Conservation (phyloP, 768 basidiomycete genomes). For the Calocera viscosa region DNA sequence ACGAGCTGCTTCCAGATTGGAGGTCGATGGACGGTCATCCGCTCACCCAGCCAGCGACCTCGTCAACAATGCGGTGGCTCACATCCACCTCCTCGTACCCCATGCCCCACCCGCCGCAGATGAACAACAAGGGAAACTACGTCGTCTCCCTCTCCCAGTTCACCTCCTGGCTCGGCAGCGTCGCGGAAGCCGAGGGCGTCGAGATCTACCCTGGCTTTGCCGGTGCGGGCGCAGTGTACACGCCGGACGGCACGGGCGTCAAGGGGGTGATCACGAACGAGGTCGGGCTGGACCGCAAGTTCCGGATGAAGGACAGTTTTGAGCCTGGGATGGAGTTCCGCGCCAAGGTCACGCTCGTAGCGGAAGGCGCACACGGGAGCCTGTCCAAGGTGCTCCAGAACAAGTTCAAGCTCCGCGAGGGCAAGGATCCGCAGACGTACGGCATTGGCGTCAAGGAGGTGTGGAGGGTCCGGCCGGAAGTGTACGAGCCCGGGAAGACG, state of each 20-base stretch:
- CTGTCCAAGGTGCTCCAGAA: conserved; percentile 67
- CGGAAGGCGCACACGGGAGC: conserved; percentile 90
- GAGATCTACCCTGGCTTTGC: conserved; percentile 97
- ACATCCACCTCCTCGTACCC: conserved; percentile 57
- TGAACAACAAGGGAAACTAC: conserved; percentile 90
- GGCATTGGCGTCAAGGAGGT: conserved; percentile 95
- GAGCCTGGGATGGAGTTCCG: conserved; percentile 96
- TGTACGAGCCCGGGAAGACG: conserved; percentile 65
- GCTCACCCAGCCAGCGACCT: conserved; percentile 63
- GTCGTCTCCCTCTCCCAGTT: conserved; percentile 80
- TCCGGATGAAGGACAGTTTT: conserved; percentile 69
- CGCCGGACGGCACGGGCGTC: conserved; percentile 47
- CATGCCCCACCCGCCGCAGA: conserved; percentile 92
- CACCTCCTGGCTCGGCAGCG: conserved; percentile 73
- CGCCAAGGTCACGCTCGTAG: conserved; percentile 80
- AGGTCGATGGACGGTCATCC: conserved; percentile 53
- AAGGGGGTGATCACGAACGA: conserved; percentile 84
- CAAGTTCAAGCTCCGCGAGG: conserved; percentile 57
- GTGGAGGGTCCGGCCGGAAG: conserved; percentile 65
- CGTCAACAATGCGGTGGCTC: conserved; percentile 74
- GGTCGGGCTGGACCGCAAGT: conserved; percentile 72
- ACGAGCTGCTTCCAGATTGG: conserved; percentile 88
- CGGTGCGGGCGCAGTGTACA: conserved; percentile 69
- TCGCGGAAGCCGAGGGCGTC: conserved; percentile 76
- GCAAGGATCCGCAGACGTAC: conserved; percentile 82